Conservation (phyloP, 441 rosid species). For the Eruca vesicaria region DNA sequence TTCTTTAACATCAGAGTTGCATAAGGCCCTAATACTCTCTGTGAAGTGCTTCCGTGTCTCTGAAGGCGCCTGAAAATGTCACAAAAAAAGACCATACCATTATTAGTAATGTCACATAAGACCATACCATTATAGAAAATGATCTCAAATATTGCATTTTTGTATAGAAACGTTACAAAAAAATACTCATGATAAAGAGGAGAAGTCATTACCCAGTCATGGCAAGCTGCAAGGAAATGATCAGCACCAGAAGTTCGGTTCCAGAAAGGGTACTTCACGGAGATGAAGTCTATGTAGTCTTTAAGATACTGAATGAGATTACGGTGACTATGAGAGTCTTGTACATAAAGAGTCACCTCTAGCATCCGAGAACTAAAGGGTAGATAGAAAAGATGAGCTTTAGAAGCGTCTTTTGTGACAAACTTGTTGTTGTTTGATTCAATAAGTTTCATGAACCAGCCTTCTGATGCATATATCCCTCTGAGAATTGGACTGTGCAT, state of each 20-base stretch:
- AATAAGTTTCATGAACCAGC: conserved; percentile 91
- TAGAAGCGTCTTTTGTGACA: conserved; percentile 57
- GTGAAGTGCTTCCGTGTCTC: conserved; percentile 62
- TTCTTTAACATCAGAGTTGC: conserved; percentile 80
- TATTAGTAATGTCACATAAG: neutral
- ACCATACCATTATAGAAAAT: neutral
- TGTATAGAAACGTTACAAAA: neutral
- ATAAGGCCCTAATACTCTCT: conserved; percentile 73
- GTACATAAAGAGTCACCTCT: conserved; percentile 59
- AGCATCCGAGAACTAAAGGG: conserved; percentile 83
- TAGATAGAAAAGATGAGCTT: conserved; percentile 85
- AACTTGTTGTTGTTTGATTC: conserved; percentile 55
- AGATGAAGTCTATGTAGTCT: conserved; percentile 54
- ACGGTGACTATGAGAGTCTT: conserved; percentile 58
- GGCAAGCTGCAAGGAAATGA: conserved; percentile 94
- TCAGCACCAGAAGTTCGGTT: conserved; percentile 89
- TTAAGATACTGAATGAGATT: conserved; percentile 57
- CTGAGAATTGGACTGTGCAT: conserved; percentile 59
- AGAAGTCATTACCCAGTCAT: conserved; percentile 75
- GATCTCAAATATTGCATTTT: neutral
- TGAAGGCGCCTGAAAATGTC: conserved; percentile 57
- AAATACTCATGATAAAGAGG: neutral
- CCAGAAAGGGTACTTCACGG: conserved; percentile 74
- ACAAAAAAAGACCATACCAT: neutral
- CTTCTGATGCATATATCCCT: conserved; percentile 94